Evolutionary conservation across 306 rosid genomes (phyloP).

Genomic region (Sicyos baderoa): DNA sequence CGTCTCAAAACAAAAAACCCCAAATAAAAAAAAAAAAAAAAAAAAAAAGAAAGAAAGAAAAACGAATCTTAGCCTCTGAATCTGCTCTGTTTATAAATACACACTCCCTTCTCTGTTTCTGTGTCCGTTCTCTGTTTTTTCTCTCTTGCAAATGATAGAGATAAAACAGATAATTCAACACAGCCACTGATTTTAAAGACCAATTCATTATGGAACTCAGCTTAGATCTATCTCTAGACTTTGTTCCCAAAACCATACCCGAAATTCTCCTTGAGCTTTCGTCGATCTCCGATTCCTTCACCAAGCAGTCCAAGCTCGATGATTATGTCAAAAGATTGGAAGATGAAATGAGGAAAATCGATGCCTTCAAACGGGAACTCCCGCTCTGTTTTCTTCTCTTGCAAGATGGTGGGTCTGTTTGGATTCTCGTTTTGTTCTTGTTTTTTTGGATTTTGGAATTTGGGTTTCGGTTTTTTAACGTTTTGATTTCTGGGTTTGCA

Average conservation of each 20-base stretch:
- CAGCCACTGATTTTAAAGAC: background rate
- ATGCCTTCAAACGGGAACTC: slow-evolving; percentile 79
- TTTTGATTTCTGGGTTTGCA: slow-evolving; percentile 24
- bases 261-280: slow-evolving; percentile 37
- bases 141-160: slow-evolving; percentile 9
- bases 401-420: slow-evolving; percentile 43
- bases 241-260: slow-evolving; percentile 46
- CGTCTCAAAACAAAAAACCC: background rate
- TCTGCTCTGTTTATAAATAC: slow-evolving; percentile 36
- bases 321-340: slow-evolving; percentile 44
- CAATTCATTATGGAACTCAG: slow-evolving; percentile 37
- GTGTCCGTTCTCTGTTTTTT: slow-evolving; percentile 21
- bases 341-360: slow-evolving; percentile 52
- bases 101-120: slow-evolving; percentile 25
- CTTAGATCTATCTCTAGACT: slow-evolving; percentile 46
- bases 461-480: background rate
- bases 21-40: background rate
- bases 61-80: slow-evolving; percentile 34
- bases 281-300: slow-evolving; percentile 24
- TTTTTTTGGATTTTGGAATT: background rate
- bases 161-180: background rate
- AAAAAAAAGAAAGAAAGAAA: too few relatives aligned
- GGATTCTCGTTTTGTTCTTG: background rate
- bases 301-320: slow-evolving; percentile 39
- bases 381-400: slow-evolving; percentile 65